Evolutionary conservation across 495 filamentous ascomycete genomes (phyloP).

Genomic region (Cryomyces antarcticus): DNA sequence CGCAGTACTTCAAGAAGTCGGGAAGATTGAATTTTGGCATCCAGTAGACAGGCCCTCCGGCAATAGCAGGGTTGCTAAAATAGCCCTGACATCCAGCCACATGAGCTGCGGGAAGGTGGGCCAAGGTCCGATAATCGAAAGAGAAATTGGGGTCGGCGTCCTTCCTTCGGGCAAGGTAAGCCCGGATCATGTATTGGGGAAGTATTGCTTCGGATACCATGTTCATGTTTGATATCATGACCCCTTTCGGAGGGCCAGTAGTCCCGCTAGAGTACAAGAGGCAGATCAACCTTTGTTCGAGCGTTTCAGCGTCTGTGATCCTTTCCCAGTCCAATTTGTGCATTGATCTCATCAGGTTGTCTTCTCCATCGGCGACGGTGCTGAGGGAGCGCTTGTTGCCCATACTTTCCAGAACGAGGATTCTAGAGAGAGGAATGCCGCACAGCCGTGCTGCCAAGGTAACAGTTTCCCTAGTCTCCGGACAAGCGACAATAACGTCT

Average conservation of each 20-base stretch:
- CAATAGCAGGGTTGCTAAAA: conserved; percentile 9
- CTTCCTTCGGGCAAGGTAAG: no score
- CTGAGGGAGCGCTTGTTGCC: no score
- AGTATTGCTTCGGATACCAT: conserved; percentile 14
- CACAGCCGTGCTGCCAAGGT: conserved; percentile 7
- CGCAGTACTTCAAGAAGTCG: conserved; percentile 9
- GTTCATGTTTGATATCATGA: conserved; percentile 21
- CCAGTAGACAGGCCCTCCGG: conserved; percentile 12
- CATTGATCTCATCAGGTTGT: no score
- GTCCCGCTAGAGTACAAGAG: conserved; percentile 21
- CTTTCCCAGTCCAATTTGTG: conserved; percentile 22
- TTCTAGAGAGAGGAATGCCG: conserved; percentile 2
- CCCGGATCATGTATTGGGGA: conserved; percentile 5
- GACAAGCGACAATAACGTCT: conserved; percentile 8
- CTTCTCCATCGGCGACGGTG: no score
- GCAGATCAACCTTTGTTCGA: conserved; percentile 16
- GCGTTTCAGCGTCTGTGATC: conserved; percentile 22
- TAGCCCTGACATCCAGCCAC: conserved; percentile 27
- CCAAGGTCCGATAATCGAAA: conserved; percentile 21
- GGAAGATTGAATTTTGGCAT: conserved; percentile 14
- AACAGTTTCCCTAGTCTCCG: conserved; percentile 8
- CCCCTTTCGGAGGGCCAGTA: conserved; percentile 23
- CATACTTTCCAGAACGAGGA: no score
- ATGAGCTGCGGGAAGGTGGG: conserved; percentile 30
- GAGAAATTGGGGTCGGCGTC: background rate